These are phyloP conservation scores for Mallotus japonicus DNA, from an alignment of 441 rosid genomes.

Conservation along the genomic window DNA sequence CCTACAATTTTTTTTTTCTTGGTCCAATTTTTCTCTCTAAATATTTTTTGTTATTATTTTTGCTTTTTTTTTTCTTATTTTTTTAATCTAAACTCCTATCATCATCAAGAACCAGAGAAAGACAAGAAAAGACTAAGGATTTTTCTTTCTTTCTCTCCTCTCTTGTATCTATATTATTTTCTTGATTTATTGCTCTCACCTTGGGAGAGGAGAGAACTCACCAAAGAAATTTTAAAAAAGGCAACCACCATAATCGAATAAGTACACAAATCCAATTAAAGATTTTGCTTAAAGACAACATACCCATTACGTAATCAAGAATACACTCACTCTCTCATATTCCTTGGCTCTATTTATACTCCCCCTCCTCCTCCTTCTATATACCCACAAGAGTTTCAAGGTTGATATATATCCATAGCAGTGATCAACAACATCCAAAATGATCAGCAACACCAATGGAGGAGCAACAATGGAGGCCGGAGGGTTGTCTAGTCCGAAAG, in stretches of 20 bases:
- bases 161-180: not conserved
- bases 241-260: conserved; percentile 6
- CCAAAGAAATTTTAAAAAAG: conserved; percentile 1
- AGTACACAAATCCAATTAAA: conserved; percentile 15
- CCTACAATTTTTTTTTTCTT: not conserved
- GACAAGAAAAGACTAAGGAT: not conserved
- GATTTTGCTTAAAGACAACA: conserved; percentile 16
- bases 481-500: not conserved
- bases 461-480: conserved; percentile 19
- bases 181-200: conserved; percentile 16
- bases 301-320: conserved; percentile 15
- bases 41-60: conserved; percentile 7
- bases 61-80: no score
- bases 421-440: conserved; percentile 7
- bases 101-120: not conserved
- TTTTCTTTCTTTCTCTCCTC: not conserved
- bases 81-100: not conserved
- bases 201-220: conserved; percentile 30
- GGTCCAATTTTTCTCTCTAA: conserved; percentile 11
- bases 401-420: not conserved
- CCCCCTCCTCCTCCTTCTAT: not conserved
- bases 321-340: not conserved
- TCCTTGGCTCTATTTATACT: conserved; percentile 21
- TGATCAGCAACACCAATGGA: conserved; percentile 23
- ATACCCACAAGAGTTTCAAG: not conserved